Conservation (phyloP, 1,284 basidiomycete genomes). For the Cryptococcus amylolentus region DNA sequence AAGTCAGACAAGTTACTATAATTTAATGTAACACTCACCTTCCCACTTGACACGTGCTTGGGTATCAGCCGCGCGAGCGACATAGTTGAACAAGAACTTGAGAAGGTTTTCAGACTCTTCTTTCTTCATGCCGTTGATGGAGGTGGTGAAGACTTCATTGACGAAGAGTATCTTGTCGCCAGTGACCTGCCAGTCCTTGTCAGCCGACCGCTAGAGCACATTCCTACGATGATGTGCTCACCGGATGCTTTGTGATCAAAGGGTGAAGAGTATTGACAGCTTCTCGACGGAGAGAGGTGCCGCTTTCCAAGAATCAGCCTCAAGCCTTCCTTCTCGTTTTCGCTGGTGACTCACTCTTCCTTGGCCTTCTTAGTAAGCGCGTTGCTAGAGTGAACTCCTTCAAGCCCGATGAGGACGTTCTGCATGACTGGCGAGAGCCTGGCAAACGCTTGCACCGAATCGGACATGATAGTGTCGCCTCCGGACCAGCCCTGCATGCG, state of each 20-base stretch:
- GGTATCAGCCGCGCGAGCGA: slow-evolving; percentile 4
- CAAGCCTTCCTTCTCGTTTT: background rate
- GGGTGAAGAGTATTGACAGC: slow-evolving; percentile 10
- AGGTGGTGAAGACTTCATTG: slow-evolving; percentile 5
- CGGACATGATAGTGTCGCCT: slow-evolving; percentile 11
- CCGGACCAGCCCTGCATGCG: slow-evolving; percentile 8
- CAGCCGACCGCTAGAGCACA: background rate
- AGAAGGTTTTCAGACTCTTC: slow-evolving; percentile 11
- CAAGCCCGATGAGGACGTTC: slow-evolving; percentile 4
- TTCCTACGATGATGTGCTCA: background rate
- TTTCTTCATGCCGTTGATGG: slow-evolving; percentile 6
- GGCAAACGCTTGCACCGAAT: slow-evolving; percentile 6
- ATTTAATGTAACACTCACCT: slow-evolving; percentile 1
- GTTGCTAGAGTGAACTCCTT: slow-evolving; percentile 4
- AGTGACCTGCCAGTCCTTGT: slow-evolving; percentile 2
- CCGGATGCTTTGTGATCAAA: slow-evolving; percentile 8
- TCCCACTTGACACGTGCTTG: slow-evolving; percentile 14
- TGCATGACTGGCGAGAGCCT: slow-evolving; percentile 6
- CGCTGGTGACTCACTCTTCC: background rate
- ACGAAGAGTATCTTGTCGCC: slow-evolving; percentile 7
- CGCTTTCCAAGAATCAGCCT: background rate
- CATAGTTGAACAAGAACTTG: slow-evolving; percentile 8
- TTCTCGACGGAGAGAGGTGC: slow-evolving; percentile 1
- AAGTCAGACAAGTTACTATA: background rate
- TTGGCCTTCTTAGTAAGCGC: slow-evolving; percentile 1